A percentile compares a stretch with the other conserved stretches of the same genome.
Conservation (phyloP, 345 rosid species). For the Eucalyptus dawsonii region DNA sequence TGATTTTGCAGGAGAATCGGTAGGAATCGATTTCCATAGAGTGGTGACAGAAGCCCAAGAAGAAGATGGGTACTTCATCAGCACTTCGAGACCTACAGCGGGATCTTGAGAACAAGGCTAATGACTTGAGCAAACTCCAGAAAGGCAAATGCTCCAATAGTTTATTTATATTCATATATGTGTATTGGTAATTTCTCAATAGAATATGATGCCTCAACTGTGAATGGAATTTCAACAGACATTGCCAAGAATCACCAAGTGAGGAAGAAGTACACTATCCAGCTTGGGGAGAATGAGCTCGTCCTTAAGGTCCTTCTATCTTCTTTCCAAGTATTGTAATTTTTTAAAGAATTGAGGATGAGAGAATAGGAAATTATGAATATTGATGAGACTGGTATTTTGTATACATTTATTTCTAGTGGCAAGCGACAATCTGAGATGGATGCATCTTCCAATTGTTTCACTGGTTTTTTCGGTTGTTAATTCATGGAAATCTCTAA, state of each 20-base stretch:
- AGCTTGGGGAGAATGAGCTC: slow-evolving; percentile 95
- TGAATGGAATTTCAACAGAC: slow-evolving; percentile 20
- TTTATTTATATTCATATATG: neutral
- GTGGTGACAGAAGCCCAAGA: neutral
- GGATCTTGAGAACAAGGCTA: slow-evolving; percentile 73
- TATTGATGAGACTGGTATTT: neutral
- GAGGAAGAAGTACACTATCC: slow-evolving; percentile 87
- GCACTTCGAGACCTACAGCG: slow-evolving; percentile 68
- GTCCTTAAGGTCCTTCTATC: slow-evolving; percentile 57
- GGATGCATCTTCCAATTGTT: neutral
- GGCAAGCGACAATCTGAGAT: neutral
- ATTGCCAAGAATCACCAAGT: slow-evolving; percentile 85
- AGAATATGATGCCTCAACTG: neutral
- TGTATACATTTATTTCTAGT: neutral
- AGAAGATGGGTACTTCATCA: slow-evolving; percentile 52
- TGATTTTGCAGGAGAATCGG: neutral
- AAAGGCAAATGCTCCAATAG: slow-evolving; percentile 35
- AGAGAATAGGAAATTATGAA: neutral
- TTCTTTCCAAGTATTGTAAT: neutral
- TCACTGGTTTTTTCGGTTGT: neutral
- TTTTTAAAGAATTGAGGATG: neutral
- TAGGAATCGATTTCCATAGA: neutral
- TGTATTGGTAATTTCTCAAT: neutral
- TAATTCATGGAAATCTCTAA: neutral
- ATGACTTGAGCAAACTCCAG: slow-evolving; percentile 70